Evolutionary conservation across 208 protist genomes (phyloP).

Genomic region (Leishmania tarentolae): DNA sequence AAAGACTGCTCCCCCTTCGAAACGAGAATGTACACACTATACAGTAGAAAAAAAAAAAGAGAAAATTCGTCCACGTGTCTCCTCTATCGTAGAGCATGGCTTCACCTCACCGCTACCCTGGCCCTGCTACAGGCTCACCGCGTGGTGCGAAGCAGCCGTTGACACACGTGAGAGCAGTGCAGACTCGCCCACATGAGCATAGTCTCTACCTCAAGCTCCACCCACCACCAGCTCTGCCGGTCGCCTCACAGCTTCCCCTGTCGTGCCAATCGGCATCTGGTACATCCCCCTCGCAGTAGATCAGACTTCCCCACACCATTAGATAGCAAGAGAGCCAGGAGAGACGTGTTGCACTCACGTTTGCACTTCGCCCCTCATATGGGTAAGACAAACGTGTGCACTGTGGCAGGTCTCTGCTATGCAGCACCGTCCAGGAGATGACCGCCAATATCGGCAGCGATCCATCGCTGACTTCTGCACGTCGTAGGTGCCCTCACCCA

Average conservation of each 20-base stretch:
- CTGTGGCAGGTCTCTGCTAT: not conserved
- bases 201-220: not conserved
- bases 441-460: not conserved
- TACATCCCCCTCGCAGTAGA: not conserved
- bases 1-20: not conserved
- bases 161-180: not conserved
- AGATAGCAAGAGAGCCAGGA: not conserved
- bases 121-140: not conserved
- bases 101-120: not conserved
- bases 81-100: not conserved
- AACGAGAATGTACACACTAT: conserved; percentile 20
- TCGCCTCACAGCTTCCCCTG: not conserved
- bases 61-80: no score
- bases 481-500: not conserved
- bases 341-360: not conserved
- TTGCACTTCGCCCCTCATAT: not conserved
- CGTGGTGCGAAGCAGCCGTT: not conserved
- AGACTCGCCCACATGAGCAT: not conserved
- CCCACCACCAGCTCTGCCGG: not conserved
- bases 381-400: not conserved
- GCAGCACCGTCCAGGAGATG: not conserved
- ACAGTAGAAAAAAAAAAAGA: not conserved
- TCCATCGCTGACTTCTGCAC: not conserved
- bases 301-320: not conserved
- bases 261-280: not conserved